Conservation (phyloP, 2,329 filamentous ascomycete species). For the Metarhizium sp. region DNA sequence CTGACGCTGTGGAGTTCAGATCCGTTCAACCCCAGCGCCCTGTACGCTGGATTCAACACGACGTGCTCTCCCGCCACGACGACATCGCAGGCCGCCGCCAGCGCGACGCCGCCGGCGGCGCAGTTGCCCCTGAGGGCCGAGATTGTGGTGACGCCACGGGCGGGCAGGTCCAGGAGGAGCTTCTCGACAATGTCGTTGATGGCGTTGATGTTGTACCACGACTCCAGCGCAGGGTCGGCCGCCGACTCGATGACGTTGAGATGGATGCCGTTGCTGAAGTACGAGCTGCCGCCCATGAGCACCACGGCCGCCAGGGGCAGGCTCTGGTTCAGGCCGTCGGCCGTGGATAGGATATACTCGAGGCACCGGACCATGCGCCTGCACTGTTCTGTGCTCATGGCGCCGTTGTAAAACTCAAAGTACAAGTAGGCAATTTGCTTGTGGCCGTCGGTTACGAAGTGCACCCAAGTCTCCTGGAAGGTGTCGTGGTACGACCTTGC, state of each 20-base stretch:
- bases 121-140: slow-evolving; percentile 31
- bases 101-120: slow-evolving; percentile 32
- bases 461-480: slow-evolving; percentile 30
- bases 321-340: slow-evolving; percentile 7
- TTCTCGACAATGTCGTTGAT: slow-evolving; percentile 31
- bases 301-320: slow-evolving; percentile 25
- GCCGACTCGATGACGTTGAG: slow-evolving; percentile 33
- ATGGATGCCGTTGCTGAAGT: slow-evolving; percentile 34
- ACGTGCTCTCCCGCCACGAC: slow-evolving; percentile 28
- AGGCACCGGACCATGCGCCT: slow-evolving; percentile 25
- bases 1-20: slow-evolving; percentile 32
- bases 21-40: slow-evolving; percentile 25
- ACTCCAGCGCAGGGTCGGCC: slow-evolving; percentile 25
- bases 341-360: slow-evolving; percentile 20
- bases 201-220: slow-evolving; percentile 34
- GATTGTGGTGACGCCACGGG: slow-evolving; percentile 24
- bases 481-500: slow-evolving; percentile 17
- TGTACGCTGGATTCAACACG: slow-evolving; percentile 32
- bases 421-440: slow-evolving; percentile 27
- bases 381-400: slow-evolving; percentile 31
- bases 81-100: slow-evolving; percentile 26
- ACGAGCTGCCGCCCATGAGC: slow-evolving; percentile 26
- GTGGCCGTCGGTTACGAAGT: slow-evolving; percentile 18
- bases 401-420: slow-evolving; percentile 34
- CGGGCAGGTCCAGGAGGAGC: slow-evolving; percentile 26